Evolutionary conservation across 805 yeast genomes (phyloP).

Genomic region (Kazachstania taianensis): DNA sequence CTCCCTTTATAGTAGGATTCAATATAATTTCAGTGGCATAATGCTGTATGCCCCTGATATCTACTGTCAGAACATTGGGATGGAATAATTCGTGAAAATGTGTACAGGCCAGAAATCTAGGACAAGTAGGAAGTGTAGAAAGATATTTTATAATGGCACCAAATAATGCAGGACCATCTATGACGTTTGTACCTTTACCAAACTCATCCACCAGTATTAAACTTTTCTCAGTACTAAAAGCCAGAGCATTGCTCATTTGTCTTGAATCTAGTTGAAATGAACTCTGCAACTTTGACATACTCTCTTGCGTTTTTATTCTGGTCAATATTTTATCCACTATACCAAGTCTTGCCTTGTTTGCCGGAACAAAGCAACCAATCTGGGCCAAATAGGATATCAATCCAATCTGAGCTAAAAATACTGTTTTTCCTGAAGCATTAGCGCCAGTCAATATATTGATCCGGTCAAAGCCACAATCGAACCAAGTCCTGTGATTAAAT

Average conservation of each 20-base stretch:
- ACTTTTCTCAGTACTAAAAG: slow-evolving; percentile 32
- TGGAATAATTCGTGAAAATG: slow-evolving; percentile 37
- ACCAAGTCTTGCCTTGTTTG: slow-evolving; percentile 36
- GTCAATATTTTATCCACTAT: slow-evolving; percentile 40
- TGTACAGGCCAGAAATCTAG: slow-evolving; percentile 31
- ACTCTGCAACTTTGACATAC: slow-evolving; percentile 33
- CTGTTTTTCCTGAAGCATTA: slow-evolving; percentile 44
- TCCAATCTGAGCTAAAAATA: slow-evolving; percentile 39
- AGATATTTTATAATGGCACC: slow-evolving; percentile 31
- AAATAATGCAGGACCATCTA: slow-evolving; percentile 38
- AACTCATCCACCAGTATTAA: slow-evolving; percentile 43
- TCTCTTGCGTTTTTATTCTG: slow-evolving; percentile 35
- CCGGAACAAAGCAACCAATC: slow-evolving; percentile 48
- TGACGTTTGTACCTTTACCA: slow-evolving; percentile 42
- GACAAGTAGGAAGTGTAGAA: slow-evolving; percentile 8
- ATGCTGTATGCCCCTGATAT: slow-evolving; percentile 19
- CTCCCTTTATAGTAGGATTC: slow-evolving; percentile 1
- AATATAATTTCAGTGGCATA: slow-evolving; percentile 30
- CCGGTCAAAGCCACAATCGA: slow-evolving; percentile 15
- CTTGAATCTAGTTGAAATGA: slow-evolving; percentile 42
- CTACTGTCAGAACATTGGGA: slow-evolving; percentile 14
- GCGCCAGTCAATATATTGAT: slow-evolving; percentile 39
- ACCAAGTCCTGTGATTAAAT: slow-evolving; percentile 7
- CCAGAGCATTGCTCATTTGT: slow-evolving; percentile 36
- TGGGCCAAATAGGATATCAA: slow-evolving; percentile 41